phyloP scores from a whole-genome alignment of 75 land plant species.

The Pseudotsuga menziesii region DNA sequence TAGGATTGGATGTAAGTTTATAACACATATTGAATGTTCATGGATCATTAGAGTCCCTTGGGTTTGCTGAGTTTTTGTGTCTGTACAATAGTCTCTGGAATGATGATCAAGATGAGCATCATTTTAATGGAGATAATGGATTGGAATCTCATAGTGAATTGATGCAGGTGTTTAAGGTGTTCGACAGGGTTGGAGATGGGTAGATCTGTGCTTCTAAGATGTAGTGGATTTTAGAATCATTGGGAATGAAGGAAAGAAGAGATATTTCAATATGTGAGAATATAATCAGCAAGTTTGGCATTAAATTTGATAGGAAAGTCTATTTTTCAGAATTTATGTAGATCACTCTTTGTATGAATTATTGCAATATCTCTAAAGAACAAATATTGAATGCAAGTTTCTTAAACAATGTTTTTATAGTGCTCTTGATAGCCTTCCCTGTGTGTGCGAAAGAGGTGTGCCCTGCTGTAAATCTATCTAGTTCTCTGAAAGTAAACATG shows the following conservation, averaged over 20 bases:
- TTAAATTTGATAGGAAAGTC: slow-evolving; percentile 10
- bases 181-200: slow-evolving; percentile 8
- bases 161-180: slow-evolving; percentile 9
- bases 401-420: no score
- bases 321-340: slow-evolving; percentile 13
- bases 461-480: no score
- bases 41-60: neutral
- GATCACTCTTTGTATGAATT: neutral
- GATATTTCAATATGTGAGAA: slow-evolving; percentile 10
- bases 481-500: no score
- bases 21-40: neutral
- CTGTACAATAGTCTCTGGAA: neutral
- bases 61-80: neutral
- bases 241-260: slow-evolving; percentile 9
- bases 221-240: slow-evolving; percentile 6
- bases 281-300: slow-evolving; percentile 5
- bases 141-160: neutral
- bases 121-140: neutral
- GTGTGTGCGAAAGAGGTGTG: no score
- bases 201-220: slow-evolving; percentile 10
- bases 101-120: neutral
- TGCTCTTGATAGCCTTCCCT: no score
- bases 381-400: no score
- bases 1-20: neutral
- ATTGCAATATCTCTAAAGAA: no score